phyloP scores from a whole-genome alignment of 768 basidiomycete species.

The Russula virescens region DNA sequence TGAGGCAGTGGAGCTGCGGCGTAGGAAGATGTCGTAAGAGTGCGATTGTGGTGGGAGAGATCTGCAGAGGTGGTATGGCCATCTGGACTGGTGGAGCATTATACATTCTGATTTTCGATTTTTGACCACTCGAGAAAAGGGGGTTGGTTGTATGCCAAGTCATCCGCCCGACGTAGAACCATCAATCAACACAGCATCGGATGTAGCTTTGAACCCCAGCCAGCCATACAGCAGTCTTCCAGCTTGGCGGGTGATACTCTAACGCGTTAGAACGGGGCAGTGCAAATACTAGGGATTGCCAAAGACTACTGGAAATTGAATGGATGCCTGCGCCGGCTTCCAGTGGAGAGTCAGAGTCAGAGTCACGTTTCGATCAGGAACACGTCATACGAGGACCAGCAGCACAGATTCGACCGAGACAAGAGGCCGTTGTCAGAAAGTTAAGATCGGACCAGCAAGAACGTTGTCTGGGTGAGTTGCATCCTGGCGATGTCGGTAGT shows the following conservation, averaged over 20 bases:
- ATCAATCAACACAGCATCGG: neutral
- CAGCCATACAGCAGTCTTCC: neutral
- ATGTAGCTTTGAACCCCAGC: neutral
- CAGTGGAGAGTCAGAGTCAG: too few species aligned
- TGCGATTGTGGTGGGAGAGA: conserved; percentile 1
- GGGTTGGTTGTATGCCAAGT: neutral
- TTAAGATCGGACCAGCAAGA: too few species aligned
- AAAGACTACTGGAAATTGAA: too few species aligned
- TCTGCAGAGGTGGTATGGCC: conserved; percentile 2
- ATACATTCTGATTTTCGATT: conserved; percentile 10
- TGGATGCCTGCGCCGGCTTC: too few species aligned
- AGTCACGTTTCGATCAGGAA: too few species aligned
- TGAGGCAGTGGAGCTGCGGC: conserved; percentile 16
- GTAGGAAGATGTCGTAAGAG: neutral
- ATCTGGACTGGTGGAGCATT: conserved; percentile 3
- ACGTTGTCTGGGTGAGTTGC: too few species aligned
- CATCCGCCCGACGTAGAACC: neutral
- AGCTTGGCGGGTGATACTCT: neutral
- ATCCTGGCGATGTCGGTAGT: too few species aligned
- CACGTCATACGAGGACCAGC: too few species aligned
- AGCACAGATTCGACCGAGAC: too few species aligned
- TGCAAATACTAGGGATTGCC: too few species aligned
- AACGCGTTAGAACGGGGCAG: too few species aligned
- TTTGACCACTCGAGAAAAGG: neutral
- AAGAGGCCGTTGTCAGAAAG: too few species aligned